Conservation (phyloP, 257 asterid species). For the Plantago ovata region DNA sequence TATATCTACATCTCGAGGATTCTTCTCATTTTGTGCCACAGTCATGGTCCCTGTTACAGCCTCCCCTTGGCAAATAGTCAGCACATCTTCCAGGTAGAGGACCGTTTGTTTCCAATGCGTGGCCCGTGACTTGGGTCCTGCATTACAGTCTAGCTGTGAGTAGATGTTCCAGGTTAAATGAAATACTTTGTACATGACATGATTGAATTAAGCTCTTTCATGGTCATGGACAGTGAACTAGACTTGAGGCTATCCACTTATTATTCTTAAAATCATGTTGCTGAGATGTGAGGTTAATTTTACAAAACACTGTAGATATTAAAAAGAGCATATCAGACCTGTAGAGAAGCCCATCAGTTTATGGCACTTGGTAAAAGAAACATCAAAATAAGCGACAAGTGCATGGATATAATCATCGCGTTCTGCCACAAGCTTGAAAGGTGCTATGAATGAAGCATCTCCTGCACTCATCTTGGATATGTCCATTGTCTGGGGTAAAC, state of each 20-base stretch:
- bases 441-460: slow-evolving; percentile 90
- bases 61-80: slow-evolving; percentile 85
- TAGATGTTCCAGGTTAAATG: background rate
- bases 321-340: slow-evolving; percentile 37
- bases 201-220: too few relatives aligned
- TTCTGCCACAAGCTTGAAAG: slow-evolving; percentile 93
- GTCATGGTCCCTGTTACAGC: slow-evolving; percentile 60
- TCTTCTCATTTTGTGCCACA: slow-evolving; percentile 84
- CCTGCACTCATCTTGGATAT: slow-evolving; percentile 84
- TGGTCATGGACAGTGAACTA: too few relatives aligned
- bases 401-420: slow-evolving; percentile 96
- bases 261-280: background rate
- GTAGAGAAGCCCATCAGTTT: slow-evolving; percentile 89
- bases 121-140: slow-evolving; percentile 85
- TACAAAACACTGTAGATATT: background rate
- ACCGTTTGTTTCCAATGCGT: slow-evolving; percentile 99
- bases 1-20: slow-evolving; percentile 94
- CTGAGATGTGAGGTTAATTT: background rate
- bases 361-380: slow-evolving; percentile 85
- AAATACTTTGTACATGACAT: too few relatives aligned
- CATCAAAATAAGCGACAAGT: slow-evolving; percentile 91
- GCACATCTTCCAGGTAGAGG: slow-evolving; percentile 85
- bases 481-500: slow-evolving; percentile 88
- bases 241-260: too few relatives aligned
- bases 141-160: background rate